A percentile compares a stretch with the other conserved stretches of the same genome.
Evolutionary conservation across 2,329 filamentous ascomycete species (phyloP).

Genomic region (Aspergillus fructus): DNA sequence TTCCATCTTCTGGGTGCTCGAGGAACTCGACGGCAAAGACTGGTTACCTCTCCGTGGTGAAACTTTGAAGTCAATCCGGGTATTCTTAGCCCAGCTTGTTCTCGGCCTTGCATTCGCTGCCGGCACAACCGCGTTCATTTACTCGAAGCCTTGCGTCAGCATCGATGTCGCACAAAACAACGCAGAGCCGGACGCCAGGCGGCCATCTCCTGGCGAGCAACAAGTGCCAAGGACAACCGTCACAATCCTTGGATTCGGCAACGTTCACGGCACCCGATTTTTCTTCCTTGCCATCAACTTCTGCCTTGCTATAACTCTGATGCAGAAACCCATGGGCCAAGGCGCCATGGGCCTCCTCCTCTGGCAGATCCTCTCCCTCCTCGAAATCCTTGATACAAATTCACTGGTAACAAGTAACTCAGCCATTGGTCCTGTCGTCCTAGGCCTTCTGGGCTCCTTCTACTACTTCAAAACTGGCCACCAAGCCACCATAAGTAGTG

Average conservation of each 20-base stretch:
- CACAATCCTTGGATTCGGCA: conserved; percentile 85
- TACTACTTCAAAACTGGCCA: conserved; percentile 98
- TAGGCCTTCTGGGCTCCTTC: conserved; percentile 87
- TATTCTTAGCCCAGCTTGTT: conserved; percentile 75
- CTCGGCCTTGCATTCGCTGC: conserved; percentile 79
- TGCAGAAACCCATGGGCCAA: conserved; percentile 93
- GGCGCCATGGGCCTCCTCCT: conserved; percentile 78
- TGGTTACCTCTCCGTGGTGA: conserved; percentile 69
- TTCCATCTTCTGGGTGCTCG: conserved; percentile 82
- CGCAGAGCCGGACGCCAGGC: conserved; percentile 44
- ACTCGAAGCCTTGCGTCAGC: conserved; percentile 79
- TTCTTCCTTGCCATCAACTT: conserved; percentile 80
- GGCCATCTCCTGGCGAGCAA: conserved; percentile 32
- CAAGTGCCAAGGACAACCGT: conserved; percentile 51
- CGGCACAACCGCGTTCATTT: conserved; percentile 80
- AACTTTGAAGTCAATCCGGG: conserved; percentile 69
- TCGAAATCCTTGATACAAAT: conserved; percentile 64
- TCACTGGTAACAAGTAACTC: conserved; percentile 58
- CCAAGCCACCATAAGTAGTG: conserved; percentile 79
- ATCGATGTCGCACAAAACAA: conserved; percentile 59
- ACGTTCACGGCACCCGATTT: conserved; percentile 88
- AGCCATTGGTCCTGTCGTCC: conserved; percentile 77
- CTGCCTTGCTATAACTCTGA: conserved; percentile 70
- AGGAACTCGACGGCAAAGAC: conserved; percentile 78
- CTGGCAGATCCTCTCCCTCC: conserved; percentile 81